Evolutionary conservation across 108 stramenopile species (phyloP).

Genomic region (Epipyxis sp.): DNA sequence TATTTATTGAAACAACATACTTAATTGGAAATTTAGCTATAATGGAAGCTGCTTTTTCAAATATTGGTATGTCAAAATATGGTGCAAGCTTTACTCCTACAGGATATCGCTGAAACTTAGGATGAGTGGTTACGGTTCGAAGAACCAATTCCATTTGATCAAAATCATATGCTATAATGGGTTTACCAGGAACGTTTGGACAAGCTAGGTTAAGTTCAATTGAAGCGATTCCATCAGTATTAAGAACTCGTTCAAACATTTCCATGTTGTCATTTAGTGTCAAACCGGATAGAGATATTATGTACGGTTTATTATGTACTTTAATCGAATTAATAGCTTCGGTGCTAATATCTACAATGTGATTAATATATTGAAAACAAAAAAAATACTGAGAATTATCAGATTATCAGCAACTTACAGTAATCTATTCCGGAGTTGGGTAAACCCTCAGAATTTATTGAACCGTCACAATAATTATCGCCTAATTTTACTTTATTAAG

Average conservation of each 20-base stretch:
- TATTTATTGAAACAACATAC: constrained; percentile 77
- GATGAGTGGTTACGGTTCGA: constrained; percentile 25
- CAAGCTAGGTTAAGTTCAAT: constrained; percentile 86
- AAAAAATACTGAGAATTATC: too few relatives aligned
- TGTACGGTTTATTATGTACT: constrained; percentile 67
- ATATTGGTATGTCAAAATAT: constrained; percentile 79
- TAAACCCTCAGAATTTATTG: constrained; percentile 80
- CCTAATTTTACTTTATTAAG: constrained; percentile 18
- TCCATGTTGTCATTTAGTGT: constrained; percentile 72
- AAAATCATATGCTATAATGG: constrained; percentile 85
- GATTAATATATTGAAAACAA: background rate
- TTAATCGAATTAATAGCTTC: constrained; percentile 40
- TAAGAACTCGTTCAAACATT: constrained; percentile 60
- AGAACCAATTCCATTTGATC: constrained; percentile 74
- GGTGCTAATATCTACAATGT: constrained; percentile 49
- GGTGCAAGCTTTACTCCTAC: constrained; percentile 84
- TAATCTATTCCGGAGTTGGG: constrained; percentile 86
- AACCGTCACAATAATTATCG: background rate
- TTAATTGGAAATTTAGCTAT: constrained; percentile 68
- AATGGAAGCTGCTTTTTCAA: constrained; percentile 68
- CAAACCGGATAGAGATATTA: constrained; percentile 77
- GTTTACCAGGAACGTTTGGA: constrained; percentile 87
- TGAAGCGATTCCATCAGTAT: constrained; percentile 51
- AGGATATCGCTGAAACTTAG: constrained; percentile 36
- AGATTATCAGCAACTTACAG: constrained; percentile 35